Evolutionary conservation across 2,329 filamentous ascomycete species (phyloP).

Genomic region (Pezicula rhizophila): DNA sequence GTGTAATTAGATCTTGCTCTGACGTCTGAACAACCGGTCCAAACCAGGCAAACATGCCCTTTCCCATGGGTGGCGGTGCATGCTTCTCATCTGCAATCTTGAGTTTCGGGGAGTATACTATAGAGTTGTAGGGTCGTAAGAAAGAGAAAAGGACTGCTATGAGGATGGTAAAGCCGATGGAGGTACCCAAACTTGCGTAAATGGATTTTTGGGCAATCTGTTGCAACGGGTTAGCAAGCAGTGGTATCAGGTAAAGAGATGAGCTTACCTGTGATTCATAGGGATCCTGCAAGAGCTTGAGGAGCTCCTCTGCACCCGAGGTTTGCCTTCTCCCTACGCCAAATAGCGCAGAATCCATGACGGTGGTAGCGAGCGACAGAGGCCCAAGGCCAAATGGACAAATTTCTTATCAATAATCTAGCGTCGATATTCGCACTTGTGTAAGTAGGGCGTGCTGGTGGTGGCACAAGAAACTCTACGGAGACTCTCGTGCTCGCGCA

Average conservation of each 20-base stretch:
- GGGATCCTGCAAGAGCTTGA: constrained; percentile 8
- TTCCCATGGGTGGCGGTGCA: constrained; percentile 78
- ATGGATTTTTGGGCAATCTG: constrained; percentile 49
- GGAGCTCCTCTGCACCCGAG: constrained; percentile 3
- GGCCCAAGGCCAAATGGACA: not conserved
- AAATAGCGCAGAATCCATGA: not conserved
- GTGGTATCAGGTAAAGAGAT: not conserved
- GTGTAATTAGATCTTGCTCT: constrained; percentile 71
- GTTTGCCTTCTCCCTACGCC: not conserved
- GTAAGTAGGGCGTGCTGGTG: too few relatives aligned
- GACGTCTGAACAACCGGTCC: constrained; percentile 69
- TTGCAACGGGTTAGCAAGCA: not conserved
- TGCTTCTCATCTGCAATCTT: constrained; percentile 90
- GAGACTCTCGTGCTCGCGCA: not conserved
- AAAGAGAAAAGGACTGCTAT: constrained; percentile 81
- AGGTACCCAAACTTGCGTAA: constrained; percentile 73
- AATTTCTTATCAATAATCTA: too few relatives aligned
- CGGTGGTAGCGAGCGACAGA: not conserved
- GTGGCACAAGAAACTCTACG: not conserved
- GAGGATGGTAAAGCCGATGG: constrained; percentile 65
- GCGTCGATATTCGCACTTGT: too few relatives aligned
- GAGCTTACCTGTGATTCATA: constrained; percentile 5
- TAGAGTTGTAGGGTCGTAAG: constrained; percentile 81
- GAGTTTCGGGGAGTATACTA: constrained; percentile 90
- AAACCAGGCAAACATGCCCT: constrained; percentile 84